Evolutionary conservation across 345 rosid genomes (phyloP), one percentile per base, ranked within the genome.

Genomic region (Eucalyptus marginata): DNA sequence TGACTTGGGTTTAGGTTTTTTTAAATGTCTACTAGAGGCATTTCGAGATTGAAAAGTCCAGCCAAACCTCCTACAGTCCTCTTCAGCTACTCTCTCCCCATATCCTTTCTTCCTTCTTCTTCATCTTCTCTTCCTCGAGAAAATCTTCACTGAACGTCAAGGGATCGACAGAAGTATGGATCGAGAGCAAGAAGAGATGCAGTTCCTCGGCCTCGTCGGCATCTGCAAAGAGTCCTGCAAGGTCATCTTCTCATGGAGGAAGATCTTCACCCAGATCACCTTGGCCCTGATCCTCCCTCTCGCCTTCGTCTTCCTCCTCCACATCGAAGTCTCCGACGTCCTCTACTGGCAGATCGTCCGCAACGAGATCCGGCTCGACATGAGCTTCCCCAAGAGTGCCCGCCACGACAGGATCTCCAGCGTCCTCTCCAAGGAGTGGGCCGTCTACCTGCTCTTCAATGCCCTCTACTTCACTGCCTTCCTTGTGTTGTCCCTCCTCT

Each of bases 271-370:
- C 88, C 92, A 92, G 54, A 94, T 95, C 22, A 91, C 95, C 6
- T 89, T 94, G 1, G 80, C 93, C 87, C 66, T 95, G 5, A 92
- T 95, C 80, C 92, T 94, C 86, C 97, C 97, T 50, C 92, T 95
- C 29, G 88, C 94, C n/a, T 87, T 93, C 91, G 90, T 94, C 92
- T 90, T 90, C 92, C 88, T 94, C 1, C 93, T 92, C 46, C 93
- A 94, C 88, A 68, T 93, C 47, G 88, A 93, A 47, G 86, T 93
- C 43, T 88, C 94, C 33, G 88, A 93, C 14, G 40, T 91, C 52
- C 87, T 95, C 58, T 89, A 89, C 87, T 50, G 87, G 31, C 68
- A 89, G 25, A 90, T 94, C 64, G 16, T 87, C 27, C 44, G 12
- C 62, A 56, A 92, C 36, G 71, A 88, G 54, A 13, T 12, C 13